Percentiles rank a stretch among this genome's conserved stretches.
Evolutionary conservation across 1,284 basidiomycete species (phyloP).

Genomic region (Laetiporus sulphureus): DNA sequence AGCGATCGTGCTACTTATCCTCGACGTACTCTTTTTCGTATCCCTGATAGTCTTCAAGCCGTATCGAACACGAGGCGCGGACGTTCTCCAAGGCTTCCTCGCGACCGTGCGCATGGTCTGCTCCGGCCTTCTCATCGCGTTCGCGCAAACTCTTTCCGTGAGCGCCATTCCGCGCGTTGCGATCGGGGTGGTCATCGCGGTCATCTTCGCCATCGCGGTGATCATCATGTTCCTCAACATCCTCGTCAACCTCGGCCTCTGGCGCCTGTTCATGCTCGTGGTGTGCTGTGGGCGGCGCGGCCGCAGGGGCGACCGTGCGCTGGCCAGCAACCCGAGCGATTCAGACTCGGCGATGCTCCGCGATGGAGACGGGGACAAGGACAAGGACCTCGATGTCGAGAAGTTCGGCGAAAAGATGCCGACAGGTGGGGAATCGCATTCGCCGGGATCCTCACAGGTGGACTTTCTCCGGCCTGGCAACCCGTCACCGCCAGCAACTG

Average conservation of each 20-base stretch:
- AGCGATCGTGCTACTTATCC: conserved; percentile 59
- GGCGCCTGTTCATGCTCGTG: conserved; percentile 18
- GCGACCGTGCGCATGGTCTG: conserved; percentile 57
- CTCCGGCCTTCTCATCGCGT: conserved; percentile 60
- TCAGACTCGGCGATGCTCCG: conserved; percentile 11
- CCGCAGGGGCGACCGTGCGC: conserved; percentile 14
- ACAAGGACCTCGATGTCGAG: conserved; percentile 9
- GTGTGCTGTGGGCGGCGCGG: conserved; percentile 14
- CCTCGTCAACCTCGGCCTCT: conserved; percentile 38
- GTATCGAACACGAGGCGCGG: conserved; percentile 47
- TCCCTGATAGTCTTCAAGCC: conserved; percentile 50
- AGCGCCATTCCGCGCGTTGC: conserved; percentile 70
- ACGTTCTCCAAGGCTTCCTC: conserved; percentile 60
- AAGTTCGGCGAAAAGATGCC: conserved; percentile 23
- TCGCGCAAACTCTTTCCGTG: conserved; percentile 52
- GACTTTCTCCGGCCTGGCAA: conserved; percentile 38
- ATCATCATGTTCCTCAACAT: conserved; percentile 54
- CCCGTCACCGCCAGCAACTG: conserved; percentile 33
- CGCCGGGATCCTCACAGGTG: conserved; percentile 17
- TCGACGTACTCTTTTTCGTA: conserved; percentile 60
- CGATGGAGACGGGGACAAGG: conserved; percentile 7
- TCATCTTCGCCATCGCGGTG: conserved; percentile 54
- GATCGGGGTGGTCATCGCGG: conserved; percentile 59
- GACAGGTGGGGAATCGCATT: conserved; percentile 9
- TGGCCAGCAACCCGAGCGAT: conserved; percentile 17